Evolutionary conservation across 352 stramenopile species (phyloP).

Genomic region (Phytophthora colocasiae): DNA sequence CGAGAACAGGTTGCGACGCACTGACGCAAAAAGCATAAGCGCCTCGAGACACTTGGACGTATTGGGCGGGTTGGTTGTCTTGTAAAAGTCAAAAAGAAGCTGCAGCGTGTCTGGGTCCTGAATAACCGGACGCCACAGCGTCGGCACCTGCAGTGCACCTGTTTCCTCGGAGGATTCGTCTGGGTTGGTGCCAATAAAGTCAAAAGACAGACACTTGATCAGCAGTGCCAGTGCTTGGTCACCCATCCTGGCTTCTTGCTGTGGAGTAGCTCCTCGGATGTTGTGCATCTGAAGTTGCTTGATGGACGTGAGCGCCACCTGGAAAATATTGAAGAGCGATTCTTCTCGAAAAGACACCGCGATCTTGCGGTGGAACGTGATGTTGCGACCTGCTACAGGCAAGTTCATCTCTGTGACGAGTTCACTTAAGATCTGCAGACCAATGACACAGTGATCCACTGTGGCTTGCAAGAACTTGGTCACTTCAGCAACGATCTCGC

Average conservation of each 20-base stretch:
- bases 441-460: slow-evolving; percentile 98
- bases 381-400: slow-evolving; percentile 92
- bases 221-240: slow-evolving; percentile 93
- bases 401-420: slow-evolving; percentile 99
- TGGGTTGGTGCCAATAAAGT: slow-evolving; percentile 99
- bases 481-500: slow-evolving; percentile 97
- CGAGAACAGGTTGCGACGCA: slow-evolving; percentile 97
- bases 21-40: slow-evolving; percentile 95
- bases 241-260: slow-evolving; percentile 94
- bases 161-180: slow-evolving; percentile 98
- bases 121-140: slow-evolving; percentile 94
- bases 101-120: slow-evolving; percentile 95
- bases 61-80: slow-evolving; percentile 92
- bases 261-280: slow-evolving; percentile 74
- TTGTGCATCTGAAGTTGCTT: slow-evolving; percentile 95
- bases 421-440: slow-evolving; percentile 98
- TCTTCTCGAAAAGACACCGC: slow-evolving; percentile 98
- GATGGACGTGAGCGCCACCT: slow-evolving; percentile 96
- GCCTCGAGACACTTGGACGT: slow-evolving; percentile 96
- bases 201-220: slow-evolving; percentile 97
- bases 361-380: slow-evolving; percentile 98
- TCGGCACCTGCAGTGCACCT: slow-evolving; percentile 97
- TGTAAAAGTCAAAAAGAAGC: slow-evolving; percentile 98
- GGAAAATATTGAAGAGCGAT: slow-evolving; percentile 96
- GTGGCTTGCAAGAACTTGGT: slow-evolving; percentile 98